Base-by-base conservation (phyloP, 371 early-diverging fungal genomes). In the Apophysomyces elegans region DNA sequence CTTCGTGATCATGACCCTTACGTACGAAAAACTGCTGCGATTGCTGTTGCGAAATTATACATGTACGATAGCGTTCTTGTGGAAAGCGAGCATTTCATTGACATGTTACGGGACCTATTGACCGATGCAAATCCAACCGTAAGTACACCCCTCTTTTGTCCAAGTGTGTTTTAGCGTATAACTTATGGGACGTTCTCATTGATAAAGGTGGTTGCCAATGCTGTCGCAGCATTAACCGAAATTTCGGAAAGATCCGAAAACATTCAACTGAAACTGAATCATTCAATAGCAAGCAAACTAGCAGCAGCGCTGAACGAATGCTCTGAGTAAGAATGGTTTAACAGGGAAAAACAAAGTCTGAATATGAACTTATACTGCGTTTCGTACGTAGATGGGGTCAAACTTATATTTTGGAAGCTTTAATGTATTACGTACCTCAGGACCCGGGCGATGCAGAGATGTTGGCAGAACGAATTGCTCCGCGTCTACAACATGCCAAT, bases 261-360 rank as follows among this genome's bases (percentile, higher is more conserved):
- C 46, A 90, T 94, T 62, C 83, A 92, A 54, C 92, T 97, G 64
- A 85, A 87, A 62, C 81, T 97, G 60, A 97, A 91, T 68, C 85
- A 84, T 67, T 78, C 84, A 39, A 88, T 92, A 39, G 90, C 95
- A 44, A 88, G 88, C 75, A 97, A 97, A 76, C 85, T 98, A 70
- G 80, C 96, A 59, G 90, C 94, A 18, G 98, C 98, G 1, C 70
- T 99, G 63, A 97, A 97, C 76, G 97, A 98, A 78, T 99, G 98
- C 84, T 94, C 94, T 45, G 95, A 98, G 92, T 91, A 83, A 72
- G 79, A 70, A 26, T 26, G 32, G 32, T 26, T 26, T 26, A 26
- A 26, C 32, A 26, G 32, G 32, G 3, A 26, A 26, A 26, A 26
- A 26, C 32, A 26, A 26, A 26, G 32, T 26, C 32, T 26, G 32